Conservation (phyloP, 208 protist species). For the Kentomonas sorsogonicus region DNA sequence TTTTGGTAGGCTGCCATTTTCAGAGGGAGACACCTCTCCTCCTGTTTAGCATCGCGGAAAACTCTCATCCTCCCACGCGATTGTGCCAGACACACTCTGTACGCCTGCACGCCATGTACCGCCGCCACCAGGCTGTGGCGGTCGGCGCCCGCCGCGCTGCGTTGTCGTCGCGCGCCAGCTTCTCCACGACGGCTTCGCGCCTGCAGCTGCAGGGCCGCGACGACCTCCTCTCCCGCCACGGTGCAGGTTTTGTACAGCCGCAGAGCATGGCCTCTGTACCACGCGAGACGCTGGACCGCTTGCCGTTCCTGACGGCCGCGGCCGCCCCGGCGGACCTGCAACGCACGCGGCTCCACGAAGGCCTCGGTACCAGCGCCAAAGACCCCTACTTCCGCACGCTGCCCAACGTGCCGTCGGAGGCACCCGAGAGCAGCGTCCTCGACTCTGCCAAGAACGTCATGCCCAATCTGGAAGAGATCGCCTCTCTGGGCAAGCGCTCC, state of each 20-base stretch:
- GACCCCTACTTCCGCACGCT: conserved; percentile 79
- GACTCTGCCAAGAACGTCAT: conserved; percentile 19
- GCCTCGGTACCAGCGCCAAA: conserved; percentile 57
- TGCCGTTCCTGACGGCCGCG: no score
- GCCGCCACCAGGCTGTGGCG: no score
- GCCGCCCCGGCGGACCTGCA: conserved; percentile 67
- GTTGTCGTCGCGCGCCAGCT: neutral
- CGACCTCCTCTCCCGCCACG: conserved; percentile 48
- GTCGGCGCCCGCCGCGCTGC: no score
- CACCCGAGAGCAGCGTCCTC: conserved; percentile 57
- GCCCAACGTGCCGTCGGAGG: conserved; percentile 51
- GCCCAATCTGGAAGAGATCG: conserved; percentile 47
- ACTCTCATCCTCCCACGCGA: no score
- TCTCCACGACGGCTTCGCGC: neutral
- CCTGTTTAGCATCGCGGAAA: no score
- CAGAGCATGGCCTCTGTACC: conserved; percentile 27
- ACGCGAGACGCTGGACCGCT: no score
- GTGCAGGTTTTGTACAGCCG: conserved; percentile 61
- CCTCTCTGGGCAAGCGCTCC: conserved; percentile 29
- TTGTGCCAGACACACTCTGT: no score
- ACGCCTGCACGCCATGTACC: no score
- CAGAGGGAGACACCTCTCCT: no score
- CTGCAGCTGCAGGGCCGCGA: conserved; percentile 56
- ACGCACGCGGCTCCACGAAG: conserved; percentile 68
- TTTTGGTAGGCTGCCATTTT: no score